Base-by-base conservation (phyloP, 805 yeast species). In the Millerozyma acaciae region DNA sequence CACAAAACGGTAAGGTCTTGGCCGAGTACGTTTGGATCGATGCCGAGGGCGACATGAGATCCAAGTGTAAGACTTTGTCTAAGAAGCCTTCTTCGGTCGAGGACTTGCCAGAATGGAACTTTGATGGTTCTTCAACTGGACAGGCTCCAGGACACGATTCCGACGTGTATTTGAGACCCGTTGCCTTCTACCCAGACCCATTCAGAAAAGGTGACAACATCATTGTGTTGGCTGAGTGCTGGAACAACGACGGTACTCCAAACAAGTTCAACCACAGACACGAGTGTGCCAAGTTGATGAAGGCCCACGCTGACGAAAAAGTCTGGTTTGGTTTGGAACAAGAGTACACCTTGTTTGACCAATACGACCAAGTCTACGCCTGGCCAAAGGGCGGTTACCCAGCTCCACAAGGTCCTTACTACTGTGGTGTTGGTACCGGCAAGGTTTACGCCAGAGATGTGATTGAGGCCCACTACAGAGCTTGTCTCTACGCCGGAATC, bases 331-430 rank as follows among this genome's bases (percentile, higher is more conserved):
- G 98, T 68, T 75, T 93, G 54, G 98, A 93, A 73, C 98, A 93
- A 75, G 98, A 93, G 69, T 93, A 93, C 75, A 93, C 98, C 48
- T 70, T 93, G 62, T 85, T 93, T 57, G 98, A 93, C 66, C 82
- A 84, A 63, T 82, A 66, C 55, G 95, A 85, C 65, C 70, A 82
- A 55, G 88, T 84, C 43, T 93, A 89, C 68, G 97, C 96, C 47
- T 93, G 98, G 98, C 98, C 98, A 67, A 81, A 85, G 75, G 97
- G 97, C 53, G 98, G 97, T 44, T 93, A 77, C 94, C 98, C 98
- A 62, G 97, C 96, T 51, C 97, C 98, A 47, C 98, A 93, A 73
- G 98, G 98, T 49, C 98, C 98, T 43, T 93, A 93, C 84, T 93
- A 93, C 81, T 93, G 98, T 76, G 98, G 97, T 80, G 98, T 93